Percentiles rank a stretch among this genome's conserved stretches.
These are phyloP conservation scores for Harringtonia aguacate DNA, from an alignment of 2,329 filamentous ascomycete species.

Conservation along the genomic window DNA sequence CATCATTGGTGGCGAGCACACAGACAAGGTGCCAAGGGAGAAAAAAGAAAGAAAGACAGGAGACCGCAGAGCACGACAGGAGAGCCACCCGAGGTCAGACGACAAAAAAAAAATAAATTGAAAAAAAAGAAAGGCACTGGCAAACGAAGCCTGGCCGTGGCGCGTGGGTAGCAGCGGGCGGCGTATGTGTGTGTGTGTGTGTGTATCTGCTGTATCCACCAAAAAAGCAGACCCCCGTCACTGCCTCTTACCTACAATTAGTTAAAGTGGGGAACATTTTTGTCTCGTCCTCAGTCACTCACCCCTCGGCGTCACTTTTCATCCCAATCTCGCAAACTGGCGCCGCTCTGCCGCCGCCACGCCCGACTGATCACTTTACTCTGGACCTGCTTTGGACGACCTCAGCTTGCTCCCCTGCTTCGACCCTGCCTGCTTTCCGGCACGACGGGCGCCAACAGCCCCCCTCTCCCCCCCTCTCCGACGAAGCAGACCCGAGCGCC, in stretches of 20 bases:
- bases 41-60: too few species aligned
- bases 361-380: not conserved
- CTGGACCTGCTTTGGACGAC: not conserved
- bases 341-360: slow-evolving; percentile 7
- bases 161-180: not conserved
- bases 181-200: not conserved
- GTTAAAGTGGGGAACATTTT: too few species aligned
- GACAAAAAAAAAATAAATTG: too few species aligned
- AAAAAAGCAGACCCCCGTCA: not conserved
- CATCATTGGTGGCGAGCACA: too few species aligned
- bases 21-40: too few species aligned
- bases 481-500: not conserved
- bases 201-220: not conserved
- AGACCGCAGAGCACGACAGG: too few species aligned
- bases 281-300: not conserved
- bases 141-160: not conserved
- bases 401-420: not conserved
- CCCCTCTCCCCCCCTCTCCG: too few species aligned
- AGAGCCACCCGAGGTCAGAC: too few species aligned
- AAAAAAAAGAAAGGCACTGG: too few species aligned
- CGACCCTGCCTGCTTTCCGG: not conserved
- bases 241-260: too few species aligned
- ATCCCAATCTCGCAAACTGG: slow-evolving; percentile 7
- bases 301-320: slow-evolving; percentile 6
- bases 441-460: not conserved